A percentile compares a stretch with the other conserved stretches of the same genome.
These are phyloP conservation scores for Arthrobotrys sinensis DNA, from an alignment of 2,329 filamentous ascomycete species.

Conservation along the genomic window DNA sequence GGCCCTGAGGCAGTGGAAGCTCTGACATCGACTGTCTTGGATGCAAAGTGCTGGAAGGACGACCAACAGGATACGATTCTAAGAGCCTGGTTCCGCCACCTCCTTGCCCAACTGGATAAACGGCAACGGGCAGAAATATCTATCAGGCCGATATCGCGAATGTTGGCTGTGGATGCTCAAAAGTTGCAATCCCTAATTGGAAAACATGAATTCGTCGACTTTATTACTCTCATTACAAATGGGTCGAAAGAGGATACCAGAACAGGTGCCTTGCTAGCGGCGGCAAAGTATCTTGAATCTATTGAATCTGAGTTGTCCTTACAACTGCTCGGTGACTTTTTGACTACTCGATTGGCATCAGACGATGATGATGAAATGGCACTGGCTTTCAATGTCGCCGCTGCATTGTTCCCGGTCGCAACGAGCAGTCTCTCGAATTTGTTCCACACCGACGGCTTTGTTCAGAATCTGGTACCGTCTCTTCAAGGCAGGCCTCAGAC, in stretches of 20 bases:
- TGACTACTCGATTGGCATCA: slow-evolving; percentile 81
- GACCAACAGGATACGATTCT: slow-evolving; percentile 52
- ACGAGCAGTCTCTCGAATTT: slow-evolving; percentile 72
- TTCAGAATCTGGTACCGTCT: slow-evolving; percentile 81
- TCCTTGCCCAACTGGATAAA: slow-evolving; percentile 55
- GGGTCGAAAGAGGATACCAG: slow-evolving; percentile 61
- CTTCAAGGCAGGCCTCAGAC: slow-evolving; percentile 76
- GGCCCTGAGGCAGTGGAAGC: slow-evolving; percentile 62
- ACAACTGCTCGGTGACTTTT: slow-evolving; percentile 63
- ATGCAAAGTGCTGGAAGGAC: slow-evolving; percentile 61
- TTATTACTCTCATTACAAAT: slow-evolving; percentile 62
- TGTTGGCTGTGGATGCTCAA: slow-evolving; percentile 61
- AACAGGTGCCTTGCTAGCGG: slow-evolving; percentile 63
- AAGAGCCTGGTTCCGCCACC: slow-evolving; percentile 62
- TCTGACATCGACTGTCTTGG: slow-evolving; percentile 61
- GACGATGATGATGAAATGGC: slow-evolving; percentile 89
- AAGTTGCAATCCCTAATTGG: slow-evolving; percentile 61
- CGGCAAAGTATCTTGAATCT: slow-evolving; percentile 63
- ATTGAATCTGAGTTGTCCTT: slow-evolving; percentile 60
- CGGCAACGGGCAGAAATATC: slow-evolving; percentile 32
- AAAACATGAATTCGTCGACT: slow-evolving; percentile 61
- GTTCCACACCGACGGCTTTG: slow-evolving; percentile 90
- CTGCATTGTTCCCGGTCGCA: slow-evolving; percentile 86
- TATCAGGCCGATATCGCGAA: slow-evolving; percentile 62
- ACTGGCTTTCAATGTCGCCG: slow-evolving; percentile 91